phyloP scores from a whole-genome alignment of 1,139 yeast species.

The Yamadazyma friedrichii region DNA sequence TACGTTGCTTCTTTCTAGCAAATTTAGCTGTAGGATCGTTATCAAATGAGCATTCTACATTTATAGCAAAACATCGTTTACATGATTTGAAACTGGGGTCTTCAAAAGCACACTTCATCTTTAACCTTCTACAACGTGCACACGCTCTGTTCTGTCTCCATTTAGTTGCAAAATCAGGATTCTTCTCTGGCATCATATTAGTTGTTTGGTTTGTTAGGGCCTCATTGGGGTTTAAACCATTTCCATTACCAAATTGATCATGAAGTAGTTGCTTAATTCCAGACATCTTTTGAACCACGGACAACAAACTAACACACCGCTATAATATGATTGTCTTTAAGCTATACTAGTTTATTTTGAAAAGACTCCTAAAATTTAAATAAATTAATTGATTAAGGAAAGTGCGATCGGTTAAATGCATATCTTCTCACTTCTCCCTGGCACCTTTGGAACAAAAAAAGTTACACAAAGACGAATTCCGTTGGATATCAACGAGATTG shows the following conservation, averaged over 20 bases:
- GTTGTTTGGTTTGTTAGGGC: neutral
- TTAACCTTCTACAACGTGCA: constrained; percentile 55
- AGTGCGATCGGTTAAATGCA: too few species aligned
- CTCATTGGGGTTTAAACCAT: neutral
- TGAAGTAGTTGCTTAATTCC: neutral
- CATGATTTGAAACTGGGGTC: constrained; percentile 45
- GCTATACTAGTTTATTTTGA: too few species aligned
- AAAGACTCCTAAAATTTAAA: too few species aligned
- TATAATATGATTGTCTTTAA: too few species aligned
- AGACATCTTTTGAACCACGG: too few species aligned
- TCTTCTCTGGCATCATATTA: neutral
- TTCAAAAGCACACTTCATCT: constrained; percentile 54
- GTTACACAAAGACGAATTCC: neutral
- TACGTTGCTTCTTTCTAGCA: constrained; percentile 23
- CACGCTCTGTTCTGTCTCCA: constrained; percentile 54
- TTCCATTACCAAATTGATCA: neutral
- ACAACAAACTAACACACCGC: too few species aligned
- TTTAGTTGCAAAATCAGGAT: constrained; percentile 26
- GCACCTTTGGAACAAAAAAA: too few species aligned
- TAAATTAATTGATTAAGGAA: too few species aligned
- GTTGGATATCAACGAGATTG: neutral
- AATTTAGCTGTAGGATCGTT: constrained; percentile 44
- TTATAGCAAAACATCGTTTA: constrained; percentile 44
- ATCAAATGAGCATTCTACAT: constrained; percentile 46
- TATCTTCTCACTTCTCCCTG: too few species aligned